phyloP scores from a whole-genome alignment of 805 yeast species.

The Zygotorulaspora chibaensis region DNA sequence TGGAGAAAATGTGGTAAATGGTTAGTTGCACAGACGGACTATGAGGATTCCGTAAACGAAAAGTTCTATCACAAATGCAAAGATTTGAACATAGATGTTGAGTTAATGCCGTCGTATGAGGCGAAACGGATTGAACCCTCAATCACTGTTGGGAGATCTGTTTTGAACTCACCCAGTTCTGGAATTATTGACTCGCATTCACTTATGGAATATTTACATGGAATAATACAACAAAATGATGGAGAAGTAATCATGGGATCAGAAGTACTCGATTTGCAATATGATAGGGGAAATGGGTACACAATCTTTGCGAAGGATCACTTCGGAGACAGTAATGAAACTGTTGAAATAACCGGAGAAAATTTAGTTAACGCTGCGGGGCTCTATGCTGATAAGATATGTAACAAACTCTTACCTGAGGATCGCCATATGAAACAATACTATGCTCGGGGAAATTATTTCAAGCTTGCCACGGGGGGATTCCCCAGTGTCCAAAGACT shows the following conservation, averaged over 20 bases:
- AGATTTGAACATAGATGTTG: conserved; percentile 54
- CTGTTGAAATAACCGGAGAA: conserved; percentile 46
- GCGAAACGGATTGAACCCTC: conserved; percentile 58
- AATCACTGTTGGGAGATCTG: conserved; percentile 57
- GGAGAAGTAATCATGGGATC: conserved; percentile 68
- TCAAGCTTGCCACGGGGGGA: conserved; percentile 44
- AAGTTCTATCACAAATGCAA: conserved; percentile 47
- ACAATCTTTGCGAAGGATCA: conserved; percentile 31
- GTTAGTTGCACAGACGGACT: conserved; percentile 76
- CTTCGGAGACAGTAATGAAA: conserved; percentile 24
- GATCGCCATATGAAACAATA: conserved; percentile 53
- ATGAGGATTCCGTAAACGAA: conserved; percentile 56
- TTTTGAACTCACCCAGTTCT: conserved; percentile 71
- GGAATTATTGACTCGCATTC: conserved; percentile 85
- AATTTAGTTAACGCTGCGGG: conserved; percentile 78
- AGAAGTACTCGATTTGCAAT: conserved; percentile 42
- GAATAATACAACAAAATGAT: conserved; percentile 49
- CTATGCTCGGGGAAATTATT: conserved; percentile 86
- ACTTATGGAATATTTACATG: conserved; percentile 54
- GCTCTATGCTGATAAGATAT: conserved; percentile 62
- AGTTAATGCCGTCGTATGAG: conserved; percentile 44
- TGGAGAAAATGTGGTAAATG: conserved; percentile 71
- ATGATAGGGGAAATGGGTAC: conserved; percentile 28
- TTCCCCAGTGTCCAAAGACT: conserved; percentile 50
- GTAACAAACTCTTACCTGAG: conserved; percentile 64